phyloP scores from a whole-genome alignment of 148 eudicot species.

The Linanthus parryae region DNA sequence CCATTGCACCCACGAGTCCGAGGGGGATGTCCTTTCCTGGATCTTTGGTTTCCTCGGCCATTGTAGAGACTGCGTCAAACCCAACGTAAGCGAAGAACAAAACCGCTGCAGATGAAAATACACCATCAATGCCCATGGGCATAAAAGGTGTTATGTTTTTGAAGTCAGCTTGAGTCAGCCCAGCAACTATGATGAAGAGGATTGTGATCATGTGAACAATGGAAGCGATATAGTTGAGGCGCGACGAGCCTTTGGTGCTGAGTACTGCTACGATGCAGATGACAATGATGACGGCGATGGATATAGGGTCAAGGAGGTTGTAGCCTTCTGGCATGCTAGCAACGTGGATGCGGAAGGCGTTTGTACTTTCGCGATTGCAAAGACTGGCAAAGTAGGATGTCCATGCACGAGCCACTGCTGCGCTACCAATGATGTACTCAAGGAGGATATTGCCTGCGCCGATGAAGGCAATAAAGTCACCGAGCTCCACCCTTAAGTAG shows the following conservation, averaged over 20 bases:
- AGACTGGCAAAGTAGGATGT: conserved; percentile 71
- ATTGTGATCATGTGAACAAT: conserved; percentile 30
- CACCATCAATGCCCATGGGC: conserved; percentile 22
- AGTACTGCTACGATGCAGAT: conserved; percentile 30
- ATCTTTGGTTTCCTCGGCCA: conserved; percentile 70
- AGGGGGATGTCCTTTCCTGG: conserved; percentile 57
- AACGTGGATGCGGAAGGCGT: conserved; percentile 28
- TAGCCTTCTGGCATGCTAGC: conserved; percentile 22
- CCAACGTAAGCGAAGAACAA: conserved; percentile 45
- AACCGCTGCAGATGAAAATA: conserved; percentile 34
- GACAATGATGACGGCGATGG: conserved; percentile 21
- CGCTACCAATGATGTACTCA: conserved; percentile 51
- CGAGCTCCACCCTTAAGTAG: conserved; percentile 43
- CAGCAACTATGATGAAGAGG: conserved; percentile 34
- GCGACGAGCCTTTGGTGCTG: conserved; percentile 36
- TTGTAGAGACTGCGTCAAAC: conserved; percentile 58
- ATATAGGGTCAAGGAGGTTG: conserved; percentile 44
- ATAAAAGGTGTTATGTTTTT: conserved; percentile 20
- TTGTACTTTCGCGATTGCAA: conserved; percentile 32
- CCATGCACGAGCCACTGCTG: conserved; percentile 68
- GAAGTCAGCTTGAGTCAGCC: conserved; percentile 24
- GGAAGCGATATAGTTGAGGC: conserved; percentile 37
- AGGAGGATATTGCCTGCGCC: conserved; percentile 54
- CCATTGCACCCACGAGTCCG: conserved; percentile 59
- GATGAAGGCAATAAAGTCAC: conserved; percentile 47